A percentile compares a stretch with the other conserved stretches of the same genome.
Evolutionary conservation across 2,329 filamentous ascomycete genomes (phyloP).

Genomic region (Chrysoporthe deuterocubensis): DNA sequence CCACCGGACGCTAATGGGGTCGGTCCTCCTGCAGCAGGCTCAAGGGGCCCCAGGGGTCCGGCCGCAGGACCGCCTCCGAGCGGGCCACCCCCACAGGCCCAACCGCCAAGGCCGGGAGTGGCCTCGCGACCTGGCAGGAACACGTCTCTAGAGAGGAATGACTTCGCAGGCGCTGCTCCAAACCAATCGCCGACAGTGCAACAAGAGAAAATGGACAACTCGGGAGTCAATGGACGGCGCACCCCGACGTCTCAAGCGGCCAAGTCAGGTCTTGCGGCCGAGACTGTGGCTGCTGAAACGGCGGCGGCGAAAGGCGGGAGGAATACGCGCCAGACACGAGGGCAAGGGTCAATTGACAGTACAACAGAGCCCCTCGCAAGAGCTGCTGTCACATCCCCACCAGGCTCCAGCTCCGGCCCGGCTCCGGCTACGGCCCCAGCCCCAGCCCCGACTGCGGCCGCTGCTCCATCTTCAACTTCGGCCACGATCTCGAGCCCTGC

Average conservation of each 20-base stretch:
- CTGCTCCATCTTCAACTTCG: constrained; percentile 10
- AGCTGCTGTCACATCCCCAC: constrained; percentile 35
- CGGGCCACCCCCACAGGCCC: constrained; percentile 60
- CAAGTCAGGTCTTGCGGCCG: constrained; percentile 38
- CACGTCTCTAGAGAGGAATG: constrained; percentile 52
- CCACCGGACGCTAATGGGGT: constrained; percentile 44
- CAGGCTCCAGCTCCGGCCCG: constrained; percentile 17
- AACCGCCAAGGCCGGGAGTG: constrained; percentile 53
- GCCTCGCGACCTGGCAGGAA: constrained; percentile 50
- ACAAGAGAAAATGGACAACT: constrained; percentile 55
- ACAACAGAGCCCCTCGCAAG: constrained; percentile 61
- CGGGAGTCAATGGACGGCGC: constrained; percentile 62
- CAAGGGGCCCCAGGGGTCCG: constrained; percentile 47
- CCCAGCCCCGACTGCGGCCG: neutral
- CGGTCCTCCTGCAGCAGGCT: constrained; percentile 36
- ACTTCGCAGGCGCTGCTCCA: constrained; percentile 32
- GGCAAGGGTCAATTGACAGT: constrained; percentile 71
- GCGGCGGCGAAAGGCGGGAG: constrained; percentile 44
- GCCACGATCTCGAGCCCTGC: constrained; percentile 40
- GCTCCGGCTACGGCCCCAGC: neutral
- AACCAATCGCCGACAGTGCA: constrained; percentile 49
- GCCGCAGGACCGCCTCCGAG: constrained; percentile 44
- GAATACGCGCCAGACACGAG: constrained; percentile 57
- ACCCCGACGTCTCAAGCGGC: constrained; percentile 61
- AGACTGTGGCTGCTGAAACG: constrained; percentile 35